Base-by-base conservation (phyloP, 1,284 basidiomycete species). In the Apiotrichum montevideense region DNA sequence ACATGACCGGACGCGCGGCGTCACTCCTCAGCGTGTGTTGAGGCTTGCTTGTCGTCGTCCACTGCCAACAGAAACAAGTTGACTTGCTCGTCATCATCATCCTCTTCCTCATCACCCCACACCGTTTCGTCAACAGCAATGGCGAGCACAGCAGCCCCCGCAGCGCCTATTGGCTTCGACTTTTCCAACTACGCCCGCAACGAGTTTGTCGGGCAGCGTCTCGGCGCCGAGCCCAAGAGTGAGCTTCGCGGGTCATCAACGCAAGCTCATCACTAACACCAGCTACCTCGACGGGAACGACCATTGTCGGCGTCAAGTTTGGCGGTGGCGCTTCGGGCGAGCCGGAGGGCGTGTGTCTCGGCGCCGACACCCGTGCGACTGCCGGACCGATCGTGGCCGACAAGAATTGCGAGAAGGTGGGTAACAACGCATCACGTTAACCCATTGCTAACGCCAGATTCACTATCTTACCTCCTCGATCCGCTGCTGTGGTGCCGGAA, bases 371-470 rank as follows among this genome's bases (percentile, higher is more conserved):
- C 0, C 83, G 95, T 68, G 92, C 94, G 2, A 98, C 95, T 0
- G 90, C 87, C 65, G 95, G 95, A 0, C 84, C 86, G 29, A 98
- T 99, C 66, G 92, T 99, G 13, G 94, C 94, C 1, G 95, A 98
- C 80, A 98, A 98, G 85, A 98, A 98, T 79, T 98, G 95, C 77
- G 95, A 98, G 80, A 98, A 98, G 87, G 92, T 91, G 53, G 80
- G 14, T 14, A 42, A 15, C 8, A 14, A 13, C 21, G 21, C 21
- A 21, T 21, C 21, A 39, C 37, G 37, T 9, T 13, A 39, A 39
- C 37, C 37, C 9, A 8, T 39, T 39, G 37, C 37, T 21, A 21
- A 21, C 21, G 6, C n/a, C 68, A 96, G 92, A 99, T 99, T 70
- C 96, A 99, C 78, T 98, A 89, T 77, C 88, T 96, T 71, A 87